These are phyloP conservation scores for Carex myosuroides DNA, from an alignment of 176 grass and related monocot species.

Conservation along the genomic window DNA sequence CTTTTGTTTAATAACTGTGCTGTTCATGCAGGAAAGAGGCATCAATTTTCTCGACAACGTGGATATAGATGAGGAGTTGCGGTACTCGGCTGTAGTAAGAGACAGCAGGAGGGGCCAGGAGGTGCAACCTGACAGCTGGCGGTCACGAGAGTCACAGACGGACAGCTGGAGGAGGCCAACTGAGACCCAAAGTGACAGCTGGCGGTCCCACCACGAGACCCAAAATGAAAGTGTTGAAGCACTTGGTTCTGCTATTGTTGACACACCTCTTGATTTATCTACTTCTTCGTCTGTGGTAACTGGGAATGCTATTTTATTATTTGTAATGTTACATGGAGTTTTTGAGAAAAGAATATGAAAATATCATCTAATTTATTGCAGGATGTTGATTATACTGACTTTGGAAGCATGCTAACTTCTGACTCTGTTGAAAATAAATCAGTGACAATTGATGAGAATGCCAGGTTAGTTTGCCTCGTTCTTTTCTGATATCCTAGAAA, in stretches of 20 bases:
- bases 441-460: neutral
- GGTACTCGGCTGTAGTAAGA: slow-evolving; percentile 82
- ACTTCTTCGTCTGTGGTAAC: slow-evolving; percentile 32
- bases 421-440: slow-evolving; percentile 15
- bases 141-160: neutral
- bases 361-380: neutral
- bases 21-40: slow-evolving; percentile 73
- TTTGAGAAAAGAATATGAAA: slow-evolving; percentile 7
- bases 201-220: slow-evolving; percentile 1
- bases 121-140: slow-evolving; percentile 8
- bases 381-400: slow-evolving; percentile 14
- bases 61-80: slow-evolving; percentile 87
- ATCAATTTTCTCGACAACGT: slow-evolving; percentile 56
- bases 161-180: slow-evolving; percentile 15
- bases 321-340: neutral
- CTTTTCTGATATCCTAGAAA: neutral
- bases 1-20: slow-evolving; percentile 18
- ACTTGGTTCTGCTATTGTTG: neutral
- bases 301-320: neutral
- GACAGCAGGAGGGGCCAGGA: slow-evolving; percentile 16
- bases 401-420: neutral
- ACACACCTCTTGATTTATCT: slow-evolving; percentile 14
- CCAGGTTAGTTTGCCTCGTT: neutral
- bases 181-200: slow-evolving; percentile 9
- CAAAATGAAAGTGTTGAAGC: neutral